Conservation (phyloP, 345 rosid genomes). For the Passiflora organensis region DNA sequence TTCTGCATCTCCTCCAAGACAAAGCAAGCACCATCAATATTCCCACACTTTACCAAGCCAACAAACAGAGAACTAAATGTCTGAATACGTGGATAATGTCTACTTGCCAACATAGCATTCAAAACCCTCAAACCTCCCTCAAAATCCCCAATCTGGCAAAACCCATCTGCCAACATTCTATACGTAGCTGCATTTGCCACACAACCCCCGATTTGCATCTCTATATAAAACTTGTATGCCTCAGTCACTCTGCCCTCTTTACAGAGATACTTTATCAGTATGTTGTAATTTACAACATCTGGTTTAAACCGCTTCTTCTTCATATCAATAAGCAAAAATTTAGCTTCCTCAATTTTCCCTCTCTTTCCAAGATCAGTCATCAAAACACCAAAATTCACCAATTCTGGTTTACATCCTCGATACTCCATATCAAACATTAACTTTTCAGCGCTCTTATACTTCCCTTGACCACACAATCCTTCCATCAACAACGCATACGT, state of each 20-base stretch:
- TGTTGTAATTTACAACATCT: conserved; percentile 74
- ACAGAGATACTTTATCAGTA: conserved; percentile 68
- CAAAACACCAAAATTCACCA: conserved; percentile 68
- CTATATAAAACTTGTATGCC: conserved; percentile 57
- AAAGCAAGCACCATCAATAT: conserved; percentile 53
- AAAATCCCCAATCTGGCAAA: conserved; percentile 53
- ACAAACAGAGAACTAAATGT: conserved; percentile 43
- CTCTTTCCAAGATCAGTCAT: conserved; percentile 75
- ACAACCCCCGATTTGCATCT: conserved; percentile 72
- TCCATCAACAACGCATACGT: conserved; percentile 71
- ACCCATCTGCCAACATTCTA: conserved; percentile 80
- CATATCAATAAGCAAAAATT: conserved; percentile 62
- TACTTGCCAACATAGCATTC: conserved; percentile 59
- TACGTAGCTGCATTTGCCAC: conserved; percentile 87
- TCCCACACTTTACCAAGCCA: conserved; percentile 55
- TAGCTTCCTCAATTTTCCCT: conserved; percentile 74
- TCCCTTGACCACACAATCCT: conserved; percentile 58
- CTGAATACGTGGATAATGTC: conserved; percentile 57
- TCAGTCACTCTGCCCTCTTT: conserved; percentile 48
- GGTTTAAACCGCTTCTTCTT: conserved; percentile 65
- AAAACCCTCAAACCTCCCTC: conserved; percentile 66
- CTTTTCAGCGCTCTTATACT: conserved; percentile 58
- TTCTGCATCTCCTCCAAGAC: conserved; percentile 72
- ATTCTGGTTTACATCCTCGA: conserved; percentile 62
- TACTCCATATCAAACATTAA: conserved; percentile 91